Evolutionary conservation across 2,329 filamentous ascomycete genomes (phyloP).

Genomic region (Bimuria novae-zelandiae): DNA sequence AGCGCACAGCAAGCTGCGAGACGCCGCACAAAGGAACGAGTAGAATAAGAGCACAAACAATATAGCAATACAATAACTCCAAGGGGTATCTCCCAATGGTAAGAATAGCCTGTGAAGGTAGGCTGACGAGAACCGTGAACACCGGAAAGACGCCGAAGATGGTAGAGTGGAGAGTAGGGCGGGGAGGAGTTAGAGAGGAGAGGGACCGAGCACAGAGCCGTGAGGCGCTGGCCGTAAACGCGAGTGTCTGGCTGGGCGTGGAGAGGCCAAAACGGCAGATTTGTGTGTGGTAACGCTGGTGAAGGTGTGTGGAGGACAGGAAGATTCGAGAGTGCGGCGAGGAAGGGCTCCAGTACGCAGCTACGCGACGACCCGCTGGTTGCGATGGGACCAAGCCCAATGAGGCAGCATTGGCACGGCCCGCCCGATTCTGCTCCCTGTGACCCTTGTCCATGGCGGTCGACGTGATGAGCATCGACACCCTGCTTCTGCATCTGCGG

Average conservation of each 20-base stretch:
- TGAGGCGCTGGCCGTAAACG: constrained; percentile 49
- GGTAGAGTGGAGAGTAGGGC: constrained; percentile 34
- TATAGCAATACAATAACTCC: constrained; percentile 22
- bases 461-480: constrained; percentile 5
- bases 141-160: constrained; percentile 40
- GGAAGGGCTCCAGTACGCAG: constrained; percentile 4
- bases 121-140: constrained; percentile 41
- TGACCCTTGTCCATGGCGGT: too few species aligned
- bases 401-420: background rate
- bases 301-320: constrained; percentile 29
- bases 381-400: constrained; percentile 4
- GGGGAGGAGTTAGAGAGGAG: constrained; percentile 27
- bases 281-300: constrained; percentile 22
- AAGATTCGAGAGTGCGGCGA: constrained; percentile 15
- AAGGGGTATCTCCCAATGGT: constrained; percentile 42
- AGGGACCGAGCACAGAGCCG: constrained; percentile 46
- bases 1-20: constrained; percentile 19
- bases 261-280: constrained; percentile 45
- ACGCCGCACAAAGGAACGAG: constrained; percentile 3
- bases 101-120: constrained; percentile 23
- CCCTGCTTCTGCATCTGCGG: constrained; percentile 11
- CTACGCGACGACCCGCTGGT: background rate
- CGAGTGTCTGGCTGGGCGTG: constrained; percentile 37
- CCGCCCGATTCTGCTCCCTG: constrained; percentile 9
- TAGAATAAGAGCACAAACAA: constrained; percentile 4